Evolutionary conservation across 257 asterid species (phyloP), one percentile per base, ranked within the genome.

Genomic region (Solanum arcanum): DNA sequence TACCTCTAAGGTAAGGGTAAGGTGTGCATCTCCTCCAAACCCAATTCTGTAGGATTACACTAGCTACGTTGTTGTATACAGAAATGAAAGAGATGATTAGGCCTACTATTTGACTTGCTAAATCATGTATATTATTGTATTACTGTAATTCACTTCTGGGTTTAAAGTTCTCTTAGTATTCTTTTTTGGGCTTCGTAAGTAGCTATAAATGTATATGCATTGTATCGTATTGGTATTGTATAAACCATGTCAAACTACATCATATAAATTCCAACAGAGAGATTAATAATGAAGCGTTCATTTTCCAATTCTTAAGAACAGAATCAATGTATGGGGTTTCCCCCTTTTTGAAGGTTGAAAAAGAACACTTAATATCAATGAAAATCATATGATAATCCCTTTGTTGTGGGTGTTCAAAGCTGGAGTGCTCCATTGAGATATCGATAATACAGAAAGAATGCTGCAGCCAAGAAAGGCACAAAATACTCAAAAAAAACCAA

Each of bases 381-480:
- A 49, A 14, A 49, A 49, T 10, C 69, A 47, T 15, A 47, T 1
- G 16, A 16, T 27, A 47, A 73, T 16, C 64, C 83, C 42, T 27
- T 27, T 80, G 85, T 80, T 80, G 2, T 49, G 18, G 27, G 85
- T 49, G 46, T 52, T 81, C 85, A 81, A 52, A 41, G 23, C n/a
- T 83, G 70, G 49, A 47, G 37, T 35, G 66, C 62, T 74, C 85
- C 42, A 44, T 78, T 70, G 85, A 85, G 29, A 86, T 64, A 82
- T 41, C 86, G 84, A 87, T 81, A 89, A 80, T 86, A 83, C 68
- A 90, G 84, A 73, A 83, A 90, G 21, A 82, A 56, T n/a, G 83
- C 89, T 47, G 88, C 87, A 75, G 62, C 85, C 86, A 89, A 77
- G 37, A 89, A 42, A 5, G 91, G 91, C 86, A 74, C 87, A 16